These are phyloP conservation scores for Phyllosticta citribraziliensis DNA, from an alignment of 2,329 filamentous ascomycete genomes.

Conservation along the genomic window DNA sequence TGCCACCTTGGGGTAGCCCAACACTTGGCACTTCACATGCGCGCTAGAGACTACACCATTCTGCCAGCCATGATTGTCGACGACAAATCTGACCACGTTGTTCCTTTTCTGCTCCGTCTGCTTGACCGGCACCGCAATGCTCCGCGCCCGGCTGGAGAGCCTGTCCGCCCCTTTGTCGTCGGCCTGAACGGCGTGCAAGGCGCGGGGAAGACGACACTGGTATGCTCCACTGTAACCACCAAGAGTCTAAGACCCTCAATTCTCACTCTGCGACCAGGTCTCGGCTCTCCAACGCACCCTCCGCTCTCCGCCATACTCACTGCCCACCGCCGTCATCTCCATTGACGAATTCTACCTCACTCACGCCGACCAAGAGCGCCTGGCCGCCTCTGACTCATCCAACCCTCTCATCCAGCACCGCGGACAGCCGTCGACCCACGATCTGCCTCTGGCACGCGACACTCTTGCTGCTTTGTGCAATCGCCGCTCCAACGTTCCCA, in stretches of 20 bases:
- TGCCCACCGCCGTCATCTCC: slow-evolving; percentile 62
- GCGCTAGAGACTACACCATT: too few relatives aligned
- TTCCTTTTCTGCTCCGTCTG: slow-evolving; percentile 62
- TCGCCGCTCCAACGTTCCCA: slow-evolving; percentile 40
- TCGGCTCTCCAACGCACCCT: slow-evolving; percentile 54
- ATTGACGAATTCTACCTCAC: slow-evolving; percentile 86
- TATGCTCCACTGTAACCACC: slow-evolving; percentile 23
- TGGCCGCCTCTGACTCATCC: slow-evolving; percentile 54
- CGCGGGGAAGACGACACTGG: slow-evolving; percentile 79
- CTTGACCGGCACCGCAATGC: slow-evolving; percentile 41
- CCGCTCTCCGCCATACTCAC: slow-evolving; percentile 44
- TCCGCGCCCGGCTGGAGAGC: slow-evolving; percentile 4
- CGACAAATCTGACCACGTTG: slow-evolving; percentile 68
- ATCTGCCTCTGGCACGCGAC: slow-evolving; percentile 52
- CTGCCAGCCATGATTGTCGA: slow-evolving; percentile 44
- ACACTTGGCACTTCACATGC: slow-evolving; percentile 10
- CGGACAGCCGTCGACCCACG: slow-evolving; percentile 78
- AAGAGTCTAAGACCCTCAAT: not conserved
- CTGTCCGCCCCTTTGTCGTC: slow-evolving; percentile 61
- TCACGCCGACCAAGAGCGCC: slow-evolving; percentile 55
- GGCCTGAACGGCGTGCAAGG: slow-evolving; percentile 84
- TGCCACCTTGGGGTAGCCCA: not conserved
- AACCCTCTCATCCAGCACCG: slow-evolving; percentile 74
- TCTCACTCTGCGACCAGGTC: slow-evolving; percentile 33
- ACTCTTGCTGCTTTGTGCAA: slow-evolving; percentile 53